Evolutionary conservation across 2,329 filamentous ascomycete genomes (phyloP).

Genomic region (Cladosporium sp.): DNA sequence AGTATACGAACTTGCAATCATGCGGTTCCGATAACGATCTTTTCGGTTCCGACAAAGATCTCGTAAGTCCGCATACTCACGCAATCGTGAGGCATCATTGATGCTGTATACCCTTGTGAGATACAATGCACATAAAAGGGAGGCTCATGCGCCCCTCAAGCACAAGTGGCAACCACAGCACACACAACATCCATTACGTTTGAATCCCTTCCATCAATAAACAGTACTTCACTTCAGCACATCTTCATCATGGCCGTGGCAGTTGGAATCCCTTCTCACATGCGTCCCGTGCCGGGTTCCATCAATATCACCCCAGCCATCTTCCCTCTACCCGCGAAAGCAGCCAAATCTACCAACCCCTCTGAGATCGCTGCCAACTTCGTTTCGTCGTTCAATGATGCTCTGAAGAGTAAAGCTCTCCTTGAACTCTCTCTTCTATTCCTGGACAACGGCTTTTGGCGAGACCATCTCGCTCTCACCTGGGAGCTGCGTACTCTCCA

Average conservation of each 20-base stretch:
- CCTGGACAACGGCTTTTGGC: slow-evolving; percentile 44
- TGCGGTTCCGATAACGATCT: background rate
- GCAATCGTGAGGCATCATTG: background rate
- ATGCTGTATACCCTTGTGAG: background rate
- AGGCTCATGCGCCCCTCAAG: background rate
- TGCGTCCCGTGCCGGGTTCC: slow-evolving; percentile 5
- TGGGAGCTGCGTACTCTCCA: slow-evolving; percentile 61
- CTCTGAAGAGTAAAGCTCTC: background rate
- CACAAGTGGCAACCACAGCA: background rate
- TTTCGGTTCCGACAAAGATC: background rate
- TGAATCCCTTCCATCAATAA: background rate
- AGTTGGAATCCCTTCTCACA: slow-evolving; percentile 3
- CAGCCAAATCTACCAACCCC: background rate
- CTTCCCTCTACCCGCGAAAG: background rate
- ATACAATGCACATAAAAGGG: background rate
- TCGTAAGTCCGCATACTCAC: background rate
- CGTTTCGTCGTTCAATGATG: background rate
- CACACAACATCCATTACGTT: background rate
- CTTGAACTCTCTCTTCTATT: slow-evolving; percentile 2
- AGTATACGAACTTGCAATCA: background rate
- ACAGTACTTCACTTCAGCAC: background rate
- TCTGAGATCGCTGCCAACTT: slow-evolving; percentile 2
- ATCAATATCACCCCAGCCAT: slow-evolving; percentile 10
- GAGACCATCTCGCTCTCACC: slow-evolving; percentile 59
- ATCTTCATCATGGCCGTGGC: slow-evolving; percentile 8